Evolutionary conservation across 2,329 filamentous ascomycete species (phyloP).

Genomic region (Phoma sp.): DNA sequence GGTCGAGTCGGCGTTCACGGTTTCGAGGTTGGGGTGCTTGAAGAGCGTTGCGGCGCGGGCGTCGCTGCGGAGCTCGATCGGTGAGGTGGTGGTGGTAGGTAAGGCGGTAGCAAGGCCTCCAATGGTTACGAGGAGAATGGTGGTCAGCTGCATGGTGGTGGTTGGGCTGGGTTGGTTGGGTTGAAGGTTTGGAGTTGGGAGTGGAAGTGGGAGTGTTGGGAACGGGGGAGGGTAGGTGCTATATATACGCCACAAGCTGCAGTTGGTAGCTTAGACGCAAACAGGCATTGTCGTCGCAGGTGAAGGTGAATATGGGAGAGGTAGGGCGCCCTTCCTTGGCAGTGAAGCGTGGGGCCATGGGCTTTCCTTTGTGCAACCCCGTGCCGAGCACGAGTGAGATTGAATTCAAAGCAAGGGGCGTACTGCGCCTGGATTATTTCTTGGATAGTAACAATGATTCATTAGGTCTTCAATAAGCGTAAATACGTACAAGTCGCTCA

Average conservation of each 20-base stretch:
- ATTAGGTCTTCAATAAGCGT: background rate
- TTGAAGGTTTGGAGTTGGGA: too few relatives aligned
- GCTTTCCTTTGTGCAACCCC: conserved; percentile 2
- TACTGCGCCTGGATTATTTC: background rate
- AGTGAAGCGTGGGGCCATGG: background rate
- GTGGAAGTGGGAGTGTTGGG: background rate
- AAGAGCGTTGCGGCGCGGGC: conserved; percentile 10
- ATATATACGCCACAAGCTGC: background rate
- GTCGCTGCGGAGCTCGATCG: conserved; percentile 8
- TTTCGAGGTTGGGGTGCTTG: background rate
- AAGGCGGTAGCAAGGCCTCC: background rate
- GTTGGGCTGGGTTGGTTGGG: too few relatives aligned
- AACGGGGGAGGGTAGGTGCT: background rate
- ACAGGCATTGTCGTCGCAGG: background rate
- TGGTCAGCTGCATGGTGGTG: background rate
- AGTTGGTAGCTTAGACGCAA: background rate
- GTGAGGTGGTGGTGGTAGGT: background rate
- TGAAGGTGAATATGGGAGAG: background rate
- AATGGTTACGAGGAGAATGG: background rate
- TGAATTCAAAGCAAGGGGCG: background rate
- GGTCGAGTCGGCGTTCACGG: background rate
- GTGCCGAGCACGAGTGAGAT: background rate
- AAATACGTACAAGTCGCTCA: background rate
- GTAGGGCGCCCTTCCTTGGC: conserved; percentile 1
- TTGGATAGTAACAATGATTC: background rate